Conservation (phyloP, 148 eudicot genomes). For the Rhododendron kiyosumense region DNA sequence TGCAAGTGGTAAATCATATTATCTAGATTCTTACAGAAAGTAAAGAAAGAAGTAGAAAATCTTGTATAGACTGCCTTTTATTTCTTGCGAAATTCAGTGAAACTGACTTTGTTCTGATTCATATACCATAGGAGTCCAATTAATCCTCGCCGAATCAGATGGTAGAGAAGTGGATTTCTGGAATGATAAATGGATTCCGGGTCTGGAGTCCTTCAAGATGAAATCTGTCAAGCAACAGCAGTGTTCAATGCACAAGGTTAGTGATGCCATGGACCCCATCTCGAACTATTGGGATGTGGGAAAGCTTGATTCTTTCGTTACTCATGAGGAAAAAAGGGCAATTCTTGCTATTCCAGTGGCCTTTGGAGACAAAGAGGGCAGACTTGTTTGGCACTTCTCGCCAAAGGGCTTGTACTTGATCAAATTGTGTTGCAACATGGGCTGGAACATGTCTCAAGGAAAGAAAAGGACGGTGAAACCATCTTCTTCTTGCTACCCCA, state of each 20-base stretch:
- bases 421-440: neutral
- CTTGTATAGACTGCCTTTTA: neutral
- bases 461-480: neutral
- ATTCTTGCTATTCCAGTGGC: neutral
- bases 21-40: neutral
- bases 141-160: neutral
- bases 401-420: neutral
- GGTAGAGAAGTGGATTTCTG: neutral
- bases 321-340: neutral
- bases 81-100: neutral
- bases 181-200: neutral
- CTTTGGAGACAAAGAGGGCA: neutral
- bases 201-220: neutral
- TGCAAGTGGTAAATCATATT: neutral
- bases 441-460: neutral
- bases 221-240: neutral
- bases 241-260: neutral
- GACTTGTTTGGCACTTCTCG: neutral
- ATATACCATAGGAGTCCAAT: neutral
- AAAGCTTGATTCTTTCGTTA: neutral
- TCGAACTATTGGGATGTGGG: neutral
- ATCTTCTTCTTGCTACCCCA: neutral
- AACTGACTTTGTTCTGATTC: neutral
- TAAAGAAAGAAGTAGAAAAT: neutral
- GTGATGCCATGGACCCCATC: neutral